phyloP scores from a whole-genome alignment of 73 alveolate genomes.

The Tetrahymena borealis region DNA sequence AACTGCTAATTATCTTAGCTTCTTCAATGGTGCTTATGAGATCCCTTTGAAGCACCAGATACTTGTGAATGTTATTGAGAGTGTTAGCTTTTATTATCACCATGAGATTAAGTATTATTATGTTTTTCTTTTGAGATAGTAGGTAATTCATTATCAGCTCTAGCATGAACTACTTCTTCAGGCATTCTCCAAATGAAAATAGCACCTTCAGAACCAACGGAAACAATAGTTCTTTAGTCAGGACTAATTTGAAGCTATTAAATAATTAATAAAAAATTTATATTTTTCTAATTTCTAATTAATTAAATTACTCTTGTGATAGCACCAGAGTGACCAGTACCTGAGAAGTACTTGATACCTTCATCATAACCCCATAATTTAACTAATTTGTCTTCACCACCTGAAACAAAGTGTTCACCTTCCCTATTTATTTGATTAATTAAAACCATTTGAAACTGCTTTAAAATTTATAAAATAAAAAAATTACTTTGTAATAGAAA shows the following conservation, averaged over 20 bases:
- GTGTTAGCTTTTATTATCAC: not conserved
- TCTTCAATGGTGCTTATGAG: not conserved
- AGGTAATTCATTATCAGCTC: constrained; percentile 35
- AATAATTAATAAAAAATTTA: not conserved
- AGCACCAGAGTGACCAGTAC: constrained; percentile 90
- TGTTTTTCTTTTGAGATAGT: constrained; percentile 9
- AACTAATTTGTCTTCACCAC: constrained; percentile 95
- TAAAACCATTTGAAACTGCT: not conserved
- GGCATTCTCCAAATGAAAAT: constrained; percentile 97
- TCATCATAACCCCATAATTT: constrained; percentile 97
- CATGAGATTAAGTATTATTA: not conserved
- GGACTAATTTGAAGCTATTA: constrained; percentile 84
- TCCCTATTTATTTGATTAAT: constrained; percentile 13
- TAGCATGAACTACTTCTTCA: constrained; percentile 47
- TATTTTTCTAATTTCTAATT: not conserved
- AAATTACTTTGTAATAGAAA: constrained; percentile 72
- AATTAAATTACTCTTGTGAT: constrained; percentile 59
- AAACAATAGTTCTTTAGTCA: constrained; percentile 70
- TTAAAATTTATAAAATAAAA: not conserved
- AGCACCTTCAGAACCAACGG: constrained; percentile 94
- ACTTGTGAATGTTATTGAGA: not conserved
- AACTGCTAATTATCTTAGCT: not conserved
- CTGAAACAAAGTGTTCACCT: constrained; percentile 96
- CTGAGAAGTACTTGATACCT: constrained; percentile 73
- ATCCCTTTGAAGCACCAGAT: not conserved